phyloP scores from a whole-genome alignment of 1,139 yeast genomes.

The Taphrina sp. region DNA sequence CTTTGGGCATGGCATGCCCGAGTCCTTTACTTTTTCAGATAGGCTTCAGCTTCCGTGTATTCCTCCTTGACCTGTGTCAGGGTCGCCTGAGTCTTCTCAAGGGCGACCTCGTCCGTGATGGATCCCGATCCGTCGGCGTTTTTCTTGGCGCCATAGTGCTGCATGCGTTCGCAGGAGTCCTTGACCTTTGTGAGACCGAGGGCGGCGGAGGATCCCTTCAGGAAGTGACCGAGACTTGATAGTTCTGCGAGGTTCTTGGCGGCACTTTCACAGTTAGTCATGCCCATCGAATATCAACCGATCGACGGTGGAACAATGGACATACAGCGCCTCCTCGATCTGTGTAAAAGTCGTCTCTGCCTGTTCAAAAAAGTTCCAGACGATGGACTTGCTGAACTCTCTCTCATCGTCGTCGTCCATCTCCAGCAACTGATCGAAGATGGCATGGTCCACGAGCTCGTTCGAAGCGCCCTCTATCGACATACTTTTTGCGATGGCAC shows the following conservation, averaged over 20 bases:
- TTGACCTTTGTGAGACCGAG: conserved; percentile 80
- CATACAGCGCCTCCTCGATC: conserved; percentile 58
- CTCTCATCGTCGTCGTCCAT: conserved; percentile 91
- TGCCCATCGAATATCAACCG: too few relatives aligned
- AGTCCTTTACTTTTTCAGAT: conserved; percentile 38
- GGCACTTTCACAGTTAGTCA: conserved; percentile 10
- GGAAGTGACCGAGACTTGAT: conserved; percentile 80
- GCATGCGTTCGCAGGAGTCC: conserved; percentile 86
- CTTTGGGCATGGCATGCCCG: conserved; percentile 44
- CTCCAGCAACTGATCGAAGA: conserved; percentile 79
- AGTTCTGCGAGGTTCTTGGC: conserved; percentile 56
- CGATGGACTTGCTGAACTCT: conserved; percentile 73
- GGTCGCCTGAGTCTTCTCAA: conserved; percentile 41
- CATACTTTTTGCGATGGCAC: too few relatives aligned
- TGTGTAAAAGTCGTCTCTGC: conserved; percentile 75
- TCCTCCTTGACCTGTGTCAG: conserved; percentile 43
- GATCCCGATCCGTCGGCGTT: conserved; percentile 46
- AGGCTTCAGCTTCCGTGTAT: conserved; percentile 43
- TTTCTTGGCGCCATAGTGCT: conserved; percentile 70
- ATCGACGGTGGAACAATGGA: neutral
- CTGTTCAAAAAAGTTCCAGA: conserved; percentile 83
- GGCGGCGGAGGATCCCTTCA: conserved; percentile 95
- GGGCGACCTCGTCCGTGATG: conserved; percentile 40
- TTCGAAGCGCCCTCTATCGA: conserved; percentile 4
- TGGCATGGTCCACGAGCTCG: conserved; percentile 82